phyloP scores from a whole-genome alignment of 345 rosid genomes.

The Euclidium syriacum region DNA sequence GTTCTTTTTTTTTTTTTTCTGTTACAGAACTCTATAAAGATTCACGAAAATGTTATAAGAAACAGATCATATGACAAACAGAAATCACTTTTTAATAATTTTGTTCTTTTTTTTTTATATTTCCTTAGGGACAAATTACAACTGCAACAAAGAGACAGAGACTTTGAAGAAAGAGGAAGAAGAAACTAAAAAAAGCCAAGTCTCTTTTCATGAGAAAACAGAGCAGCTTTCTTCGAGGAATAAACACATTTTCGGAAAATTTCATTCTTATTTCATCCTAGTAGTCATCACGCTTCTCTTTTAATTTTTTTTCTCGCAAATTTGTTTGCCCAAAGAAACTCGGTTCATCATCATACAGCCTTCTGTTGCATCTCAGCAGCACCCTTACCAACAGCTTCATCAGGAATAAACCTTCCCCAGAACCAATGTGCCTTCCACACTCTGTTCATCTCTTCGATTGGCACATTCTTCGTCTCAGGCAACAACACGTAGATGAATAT shows the following conservation, averaged over 20 bases:
- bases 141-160: constrained; percentile 11
- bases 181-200: neutral
- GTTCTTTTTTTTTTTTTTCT: too few species aligned
- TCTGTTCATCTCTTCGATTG: constrained; percentile 36
- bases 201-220: constrained; percentile 8
- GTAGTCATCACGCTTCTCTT: neutral
- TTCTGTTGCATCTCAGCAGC: constrained; percentile 33
- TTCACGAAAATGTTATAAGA: neutral
- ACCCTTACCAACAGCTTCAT: constrained; percentile 27
- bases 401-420: constrained; percentile 36
- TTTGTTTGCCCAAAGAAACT: neutral
- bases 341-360: constrained; percentile 12
- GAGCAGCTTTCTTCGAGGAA: constrained; percentile 5
- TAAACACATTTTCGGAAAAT: neutral
- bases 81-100: neutral
- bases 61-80: neutral
- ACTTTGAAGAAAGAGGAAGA: neutral
- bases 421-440: constrained; percentile 37
- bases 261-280: constrained; percentile 8
- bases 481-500: constrained; percentile 34
- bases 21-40: too few species aligned
- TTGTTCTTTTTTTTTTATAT: neutral
- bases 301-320: neutral
- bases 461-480: constrained; percentile 43
- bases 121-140: constrained; percentile 10